Base-by-base conservation (phyloP, 1,139 yeast genomes). In the Protomyces inouyei region DNA sequence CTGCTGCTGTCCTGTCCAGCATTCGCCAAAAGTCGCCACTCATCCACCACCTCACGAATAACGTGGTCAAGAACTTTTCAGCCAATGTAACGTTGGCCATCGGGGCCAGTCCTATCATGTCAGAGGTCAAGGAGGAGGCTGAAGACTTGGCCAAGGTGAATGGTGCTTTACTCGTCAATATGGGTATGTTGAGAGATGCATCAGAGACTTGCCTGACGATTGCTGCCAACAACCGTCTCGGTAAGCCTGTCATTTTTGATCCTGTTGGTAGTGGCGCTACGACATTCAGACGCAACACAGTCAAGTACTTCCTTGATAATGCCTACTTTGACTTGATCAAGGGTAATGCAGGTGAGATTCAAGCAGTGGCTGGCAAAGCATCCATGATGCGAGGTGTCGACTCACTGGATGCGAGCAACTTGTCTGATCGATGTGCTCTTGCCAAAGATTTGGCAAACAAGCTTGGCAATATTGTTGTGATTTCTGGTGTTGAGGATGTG, bases 221-320 rank as follows among this genome's bases (percentile, higher is more conserved):
- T 48, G 71, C 72, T 5, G 82, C 81, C 0, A 90, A 91, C 73
- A 87, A 87, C 72, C 73, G 73, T 32, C 71, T 76, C 18, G 82
- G 83, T 8, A 79, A 80, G 64, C 92, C 88, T 5, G 81, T 90
- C 48, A 83, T 91, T 0, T 85, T 87, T 70, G 98, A 92, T 72
- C 98, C 97, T 0, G 97, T 92, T 14, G 98, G 93, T 0, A 90
- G 87, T 52, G 96, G 96, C 36, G 97, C 97, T 0, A 81, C 96
- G 0, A 68, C 72, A 1, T 82, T 84, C 9, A 78, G 98, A 66
- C 76, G 79, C 45, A 72, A 75, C 2, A 78, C 84, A 36, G 81
- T 85, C 63, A 74, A 78, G 43, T 72, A 73, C 1, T 71, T 90
- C 10, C 74, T 91, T 51, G 80, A 85, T 56, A 66, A 71, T 16